Conservation (phyloP, 768 basidiomycete species). For the Lentinula sp. region DNA sequence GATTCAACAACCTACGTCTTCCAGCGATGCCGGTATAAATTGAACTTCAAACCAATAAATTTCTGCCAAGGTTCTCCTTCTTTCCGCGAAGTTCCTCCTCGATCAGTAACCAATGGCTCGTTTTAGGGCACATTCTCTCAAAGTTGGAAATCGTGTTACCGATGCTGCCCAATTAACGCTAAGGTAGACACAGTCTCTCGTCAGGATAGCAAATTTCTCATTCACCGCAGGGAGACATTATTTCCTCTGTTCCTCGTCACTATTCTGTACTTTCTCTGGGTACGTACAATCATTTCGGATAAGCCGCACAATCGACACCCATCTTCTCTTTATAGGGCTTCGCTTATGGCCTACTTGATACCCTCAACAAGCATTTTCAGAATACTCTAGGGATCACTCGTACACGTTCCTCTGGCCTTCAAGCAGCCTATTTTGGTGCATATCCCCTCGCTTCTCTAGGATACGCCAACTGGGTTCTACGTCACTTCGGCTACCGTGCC, state of each 20-base stretch:
- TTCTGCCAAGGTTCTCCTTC: background rate
- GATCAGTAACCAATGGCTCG: slow-evolving; percentile 2
- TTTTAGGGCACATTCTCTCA: slow-evolving; percentile 23
- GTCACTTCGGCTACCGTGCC: slow-evolving; percentile 25
- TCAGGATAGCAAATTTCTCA: background rate
- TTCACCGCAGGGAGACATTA: slow-evolving; percentile 16
- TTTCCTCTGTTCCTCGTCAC: slow-evolving; percentile 28
- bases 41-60: background rate
- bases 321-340: slow-evolving; percentile 17
- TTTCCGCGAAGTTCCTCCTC: background rate
- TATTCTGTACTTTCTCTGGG: slow-evolving; percentile 30
- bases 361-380: slow-evolving; percentile 29
- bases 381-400: slow-evolving; percentile 24
- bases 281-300: background rate
- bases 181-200: background rate
- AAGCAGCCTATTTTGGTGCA: slow-evolving; percentile 29
- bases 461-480: slow-evolving; percentile 27
- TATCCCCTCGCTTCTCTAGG: slow-evolving; percentile 26
- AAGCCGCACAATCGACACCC: background rate
- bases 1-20: background rate
- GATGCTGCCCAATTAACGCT: slow-evolving; percentile 24
- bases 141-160: slow-evolving; percentile 24
- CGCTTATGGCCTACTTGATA: slow-evolving; percentile 27
- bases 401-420: slow-evolving; percentile 26
- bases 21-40: background rate